These are phyloP conservation scores for Suillus paluster DNA, from an alignment of 768 basidiomycete species.

Conservation along the genomic window DNA sequence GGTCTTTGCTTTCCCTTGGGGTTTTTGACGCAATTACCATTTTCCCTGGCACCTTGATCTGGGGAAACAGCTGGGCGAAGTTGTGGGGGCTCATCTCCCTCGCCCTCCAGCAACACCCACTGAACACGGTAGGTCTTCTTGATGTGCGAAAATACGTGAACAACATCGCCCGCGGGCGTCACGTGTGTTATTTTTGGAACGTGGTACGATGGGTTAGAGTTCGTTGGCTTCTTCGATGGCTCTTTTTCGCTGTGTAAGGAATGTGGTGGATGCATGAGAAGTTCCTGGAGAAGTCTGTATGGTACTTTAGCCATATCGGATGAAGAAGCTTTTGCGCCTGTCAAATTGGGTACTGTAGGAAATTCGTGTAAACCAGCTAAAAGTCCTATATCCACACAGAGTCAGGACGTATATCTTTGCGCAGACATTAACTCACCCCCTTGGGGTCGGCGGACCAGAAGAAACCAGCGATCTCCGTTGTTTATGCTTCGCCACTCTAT, in stretches of 20 bases:
- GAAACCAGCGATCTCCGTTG: slow-evolving; percentile 57
- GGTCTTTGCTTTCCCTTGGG: slow-evolving; percentile 19
- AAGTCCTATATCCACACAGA: slow-evolving; percentile 58
- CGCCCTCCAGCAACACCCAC: slow-evolving; percentile 71
- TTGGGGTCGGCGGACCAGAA: slow-evolving; percentile 83
- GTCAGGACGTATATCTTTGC: slow-evolving; percentile 10
- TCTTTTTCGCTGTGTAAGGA: slow-evolving; percentile 8
- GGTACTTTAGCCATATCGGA: slow-evolving; percentile 38
- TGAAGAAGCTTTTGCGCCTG: slow-evolving; percentile 42
- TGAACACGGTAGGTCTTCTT: slow-evolving; percentile 81
- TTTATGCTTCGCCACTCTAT: slow-evolving; percentile 68
- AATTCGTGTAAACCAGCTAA: slow-evolving; percentile 91
- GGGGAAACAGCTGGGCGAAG: slow-evolving; percentile 8
- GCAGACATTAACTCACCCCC: slow-evolving; percentile 53
- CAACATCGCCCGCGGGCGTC: slow-evolving; percentile 61
- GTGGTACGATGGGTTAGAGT: not conserved
- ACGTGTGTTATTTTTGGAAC: slow-evolving; percentile 42
- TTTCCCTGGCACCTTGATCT: slow-evolving; percentile 11
- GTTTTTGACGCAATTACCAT: slow-evolving; percentile 12
- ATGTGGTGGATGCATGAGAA: slow-evolving; percentile 40
- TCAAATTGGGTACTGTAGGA: slow-evolving; percentile 65
- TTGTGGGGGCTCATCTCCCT: slow-evolving; percentile 47
- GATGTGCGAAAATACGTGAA: slow-evolving; percentile 91
- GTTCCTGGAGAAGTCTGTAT: slow-evolving; percentile 40
- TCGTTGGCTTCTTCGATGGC: slow-evolving; percentile 1